A percentile compares a stretch with the other conserved stretches of the same genome.
phyloP scores from a whole-genome alignment of 2,329 filamentous ascomycete species.

The Pseudogymnoascus verrucosus region DNA sequence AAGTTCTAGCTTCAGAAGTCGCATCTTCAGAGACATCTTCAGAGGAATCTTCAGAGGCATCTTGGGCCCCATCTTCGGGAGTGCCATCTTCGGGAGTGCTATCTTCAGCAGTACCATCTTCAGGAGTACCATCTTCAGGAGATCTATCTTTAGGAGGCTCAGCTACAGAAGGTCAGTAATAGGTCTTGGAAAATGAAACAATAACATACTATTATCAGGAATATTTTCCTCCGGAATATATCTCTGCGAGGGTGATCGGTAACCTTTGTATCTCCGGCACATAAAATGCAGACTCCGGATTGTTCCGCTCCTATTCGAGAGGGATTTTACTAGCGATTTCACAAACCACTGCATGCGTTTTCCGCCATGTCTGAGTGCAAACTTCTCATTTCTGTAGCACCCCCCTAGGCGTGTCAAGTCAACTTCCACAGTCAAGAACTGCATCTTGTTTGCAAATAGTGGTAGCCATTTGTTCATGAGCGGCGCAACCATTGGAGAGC shows the following conservation, averaged over 20 bases:
- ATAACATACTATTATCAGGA: not conserved
- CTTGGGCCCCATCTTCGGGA: too few relatives aligned
- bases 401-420: constrained; percentile 25
- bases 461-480: constrained; percentile 20
- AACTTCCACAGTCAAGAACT: constrained; percentile 25
- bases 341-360: not conserved
- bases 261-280: not conserved
- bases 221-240: not conserved
- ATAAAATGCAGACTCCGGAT: not conserved
- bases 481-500: constrained; percentile 20
- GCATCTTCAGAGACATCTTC: not conserved
- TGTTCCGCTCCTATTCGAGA: not conserved
- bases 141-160: not conserved
- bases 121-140: not conserved
- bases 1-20: not conserved
- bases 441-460: constrained; percentile 22
- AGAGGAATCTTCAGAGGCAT: too few relatives aligned
- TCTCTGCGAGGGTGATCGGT: not conserved
- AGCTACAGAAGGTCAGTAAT: not conserved
- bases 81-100: not conserved
- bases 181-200: not conserved
- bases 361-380: not conserved
- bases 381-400: not conserved
- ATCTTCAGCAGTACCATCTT: not conserved
- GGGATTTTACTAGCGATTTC: not conserved